Evolutionary conservation across 2,329 filamentous ascomycete genomes (phyloP), one percentile per base, ranked within the genome.

Genomic region (Hawksworthiomyces lignivorus): DNA sequence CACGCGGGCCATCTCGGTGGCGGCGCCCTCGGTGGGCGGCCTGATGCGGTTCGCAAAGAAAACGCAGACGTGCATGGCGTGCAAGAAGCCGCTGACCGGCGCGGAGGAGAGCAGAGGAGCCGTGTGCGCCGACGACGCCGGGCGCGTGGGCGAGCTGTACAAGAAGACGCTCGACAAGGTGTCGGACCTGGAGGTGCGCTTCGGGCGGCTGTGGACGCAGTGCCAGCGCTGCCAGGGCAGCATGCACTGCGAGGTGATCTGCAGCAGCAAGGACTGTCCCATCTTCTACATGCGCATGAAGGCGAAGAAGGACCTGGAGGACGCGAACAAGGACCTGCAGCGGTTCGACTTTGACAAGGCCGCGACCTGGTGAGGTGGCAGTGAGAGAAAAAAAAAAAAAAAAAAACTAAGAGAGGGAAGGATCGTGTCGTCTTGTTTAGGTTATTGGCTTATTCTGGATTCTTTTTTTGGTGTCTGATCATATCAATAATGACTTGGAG

Each of bases 271-370:
- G 61, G 92, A 98, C 68, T 98, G 92, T 59, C 92, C 92, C 1
- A 98, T 98, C 56, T 98, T 98, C 64, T 98, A 98, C 63, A 98
- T 98, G 92, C 81, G 92, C 5, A 98, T 98, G 92, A 98, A 98
- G 73, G 90, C 90, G 24, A 94, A 96, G 75, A 98, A 98, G 71
- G 92, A 98, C 61, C 81, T 97, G 29, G 90, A 97, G 62, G 92
- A 98, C 66, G 83, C 82, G 2, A 87, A 89, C 44, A 94, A 87
- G 67, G 92, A 98, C 62, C 63, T 98, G 55, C 76, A 76, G 53
- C 72, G 92, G 54, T 98, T 98, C 64, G 92, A 98, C 65, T 76
- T 80, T 50, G 89, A 95, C 63, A 77, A 80, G 54, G 82, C 84
- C 43, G 76, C 86, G 21, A 68, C 72, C 34, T 76, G 73, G 73